Evolutionary conservation across 139 green algal species (phyloP).

Genomic region (Tetradesmus lagerheimii): DNA sequence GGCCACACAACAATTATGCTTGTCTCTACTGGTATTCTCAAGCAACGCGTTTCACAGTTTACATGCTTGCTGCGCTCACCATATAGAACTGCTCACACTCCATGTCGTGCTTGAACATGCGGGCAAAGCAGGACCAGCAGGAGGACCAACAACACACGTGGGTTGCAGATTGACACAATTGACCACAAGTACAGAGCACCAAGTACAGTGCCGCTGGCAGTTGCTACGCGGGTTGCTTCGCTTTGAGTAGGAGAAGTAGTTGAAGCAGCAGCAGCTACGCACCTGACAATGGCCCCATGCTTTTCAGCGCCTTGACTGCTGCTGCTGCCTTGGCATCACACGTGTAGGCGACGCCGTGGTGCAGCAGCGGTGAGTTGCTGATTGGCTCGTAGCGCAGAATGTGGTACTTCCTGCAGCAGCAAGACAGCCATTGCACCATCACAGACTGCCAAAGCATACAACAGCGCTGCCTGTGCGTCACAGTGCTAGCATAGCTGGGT

Average conservation of each 20-base stretch:
- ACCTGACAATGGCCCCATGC: constrained; percentile 7
- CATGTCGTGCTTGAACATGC: constrained; percentile 18
- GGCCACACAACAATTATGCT: too few species aligned
- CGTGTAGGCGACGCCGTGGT: constrained; percentile 37
- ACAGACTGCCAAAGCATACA: too few species aligned
- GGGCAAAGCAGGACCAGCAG: background rate
- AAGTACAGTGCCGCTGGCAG: too few species aligned
- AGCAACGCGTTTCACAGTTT: background rate
- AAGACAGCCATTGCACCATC: background rate
- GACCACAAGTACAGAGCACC: too few species aligned
- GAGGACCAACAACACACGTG: background rate
- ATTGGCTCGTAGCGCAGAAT: constrained; percentile 36
- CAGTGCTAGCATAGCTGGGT: too few species aligned
- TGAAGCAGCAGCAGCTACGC: background rate
- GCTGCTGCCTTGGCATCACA: background rate
- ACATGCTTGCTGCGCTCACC: background rate
- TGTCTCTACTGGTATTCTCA: background rate
- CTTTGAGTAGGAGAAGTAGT: background rate
- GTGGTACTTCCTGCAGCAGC: constrained; percentile 41
- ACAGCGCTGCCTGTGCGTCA: too few species aligned
- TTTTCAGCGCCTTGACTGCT: background rate
- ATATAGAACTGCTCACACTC: constrained; percentile 44
- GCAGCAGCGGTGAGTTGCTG: background rate
- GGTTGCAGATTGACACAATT: too few species aligned
- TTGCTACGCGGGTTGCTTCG: too few species aligned